phyloP scores from a whole-genome alignment of 441 rosid genomes.

The Pelargonium cotyledonis region DNA sequence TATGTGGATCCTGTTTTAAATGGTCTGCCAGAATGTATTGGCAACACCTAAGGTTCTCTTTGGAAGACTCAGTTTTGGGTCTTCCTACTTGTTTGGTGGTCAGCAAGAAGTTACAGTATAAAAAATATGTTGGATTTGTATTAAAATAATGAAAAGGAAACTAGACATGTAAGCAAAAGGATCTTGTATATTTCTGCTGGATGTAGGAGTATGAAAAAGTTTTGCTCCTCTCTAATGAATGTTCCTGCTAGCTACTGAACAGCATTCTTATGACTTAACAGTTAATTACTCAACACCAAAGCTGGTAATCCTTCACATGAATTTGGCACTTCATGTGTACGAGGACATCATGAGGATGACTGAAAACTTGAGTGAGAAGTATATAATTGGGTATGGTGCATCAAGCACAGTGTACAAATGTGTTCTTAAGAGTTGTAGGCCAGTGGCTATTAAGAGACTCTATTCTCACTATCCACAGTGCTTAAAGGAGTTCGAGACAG shows the following conservation, averaged over 20 bases:
- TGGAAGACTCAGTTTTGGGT: neutral
- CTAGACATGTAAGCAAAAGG: too few species aligned
- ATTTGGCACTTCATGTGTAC: conserved; percentile 94
- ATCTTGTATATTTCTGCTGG: too few species aligned
- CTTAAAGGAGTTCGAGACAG: conserved; percentile 87
- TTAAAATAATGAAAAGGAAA: too few species aligned
- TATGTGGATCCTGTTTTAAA: neutral
- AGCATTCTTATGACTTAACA: conserved; percentile 24
- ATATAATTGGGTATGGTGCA: conserved; percentile 82
- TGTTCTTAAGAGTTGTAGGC: conserved; percentile 88
- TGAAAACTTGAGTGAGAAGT: conserved; percentile 86
- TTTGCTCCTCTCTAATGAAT: too few species aligned
- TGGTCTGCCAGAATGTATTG: neutral
- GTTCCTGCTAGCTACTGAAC: conserved; percentile 17
- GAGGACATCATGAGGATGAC: conserved; percentile 99
- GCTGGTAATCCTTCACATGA: conserved; percentile 89
- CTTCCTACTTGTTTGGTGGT: neutral
- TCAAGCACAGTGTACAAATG: conserved; percentile 94
- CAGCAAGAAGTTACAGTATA: neutral
- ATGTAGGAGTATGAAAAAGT: too few species aligned
- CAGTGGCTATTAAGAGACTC: conserved; percentile 85
- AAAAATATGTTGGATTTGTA: neutral
- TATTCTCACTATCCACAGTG: conserved; percentile 81
- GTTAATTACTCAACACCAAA: conserved; percentile 70
- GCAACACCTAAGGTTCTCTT: neutral